These are phyloP conservation scores for Eucalyptus sp. DNA, from an alignment of 345 rosid species.

Conservation along the genomic window DNA sequence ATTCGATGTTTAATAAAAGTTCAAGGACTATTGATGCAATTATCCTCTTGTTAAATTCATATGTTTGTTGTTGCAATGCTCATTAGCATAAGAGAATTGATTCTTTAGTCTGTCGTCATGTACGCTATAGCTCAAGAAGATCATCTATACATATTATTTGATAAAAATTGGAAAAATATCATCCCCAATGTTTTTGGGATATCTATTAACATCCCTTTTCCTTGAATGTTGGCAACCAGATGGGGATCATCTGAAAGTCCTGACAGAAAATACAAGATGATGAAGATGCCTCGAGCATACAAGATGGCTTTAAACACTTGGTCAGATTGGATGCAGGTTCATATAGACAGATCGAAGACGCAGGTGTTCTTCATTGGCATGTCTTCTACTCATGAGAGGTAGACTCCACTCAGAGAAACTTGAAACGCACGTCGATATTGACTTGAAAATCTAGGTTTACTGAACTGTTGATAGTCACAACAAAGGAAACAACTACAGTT, in stretches of 20 bases:
- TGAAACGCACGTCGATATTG: background rate
- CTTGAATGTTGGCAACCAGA: slow-evolving; percentile 3
- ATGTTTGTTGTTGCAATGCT: background rate
- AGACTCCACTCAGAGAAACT: background rate
- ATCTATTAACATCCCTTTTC: background rate
- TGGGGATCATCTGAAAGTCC: slow-evolving; percentile 66
- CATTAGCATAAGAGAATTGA: background rate
- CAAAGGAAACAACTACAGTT: background rate
- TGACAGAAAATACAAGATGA: slow-evolving; percentile 46
- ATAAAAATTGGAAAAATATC: background rate
- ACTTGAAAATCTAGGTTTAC: background rate
- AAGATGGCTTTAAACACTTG: slow-evolving; percentile 73
- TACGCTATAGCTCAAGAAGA: background rate
- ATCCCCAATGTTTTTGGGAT: background rate
- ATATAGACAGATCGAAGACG: slow-evolving; percentile 49
- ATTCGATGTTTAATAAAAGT: background rate
- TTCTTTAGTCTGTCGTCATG: background rate
- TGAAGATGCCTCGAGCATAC: slow-evolving; percentile 61
- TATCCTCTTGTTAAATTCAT: background rate
- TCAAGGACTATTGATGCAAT: background rate
- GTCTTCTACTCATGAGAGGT: slow-evolving; percentile 96
- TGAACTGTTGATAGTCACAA: background rate
- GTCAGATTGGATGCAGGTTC: slow-evolving; percentile 70
- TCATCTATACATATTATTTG: background rate
- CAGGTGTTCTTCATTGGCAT: slow-evolving; percentile 68